Evolutionary conservation across 192 early-diverging fungal species (phyloP).

Genomic region (Coemansia sp.): DNA sequence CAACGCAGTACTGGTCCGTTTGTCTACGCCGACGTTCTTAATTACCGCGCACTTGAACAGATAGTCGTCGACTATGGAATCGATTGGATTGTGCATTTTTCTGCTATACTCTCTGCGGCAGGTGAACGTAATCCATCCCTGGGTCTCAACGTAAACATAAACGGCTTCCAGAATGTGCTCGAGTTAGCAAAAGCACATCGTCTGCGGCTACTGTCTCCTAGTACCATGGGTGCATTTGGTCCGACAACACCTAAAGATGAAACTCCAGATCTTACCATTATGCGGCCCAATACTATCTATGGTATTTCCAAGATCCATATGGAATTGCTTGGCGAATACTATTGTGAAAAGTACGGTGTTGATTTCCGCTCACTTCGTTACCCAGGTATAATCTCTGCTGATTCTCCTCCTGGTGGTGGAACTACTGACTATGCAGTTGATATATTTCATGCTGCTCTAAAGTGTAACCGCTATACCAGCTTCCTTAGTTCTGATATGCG

Average conservation of each 20-base stretch:
- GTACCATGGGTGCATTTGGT: slow-evolving; percentile 70
- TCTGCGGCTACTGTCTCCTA: slow-evolving; percentile 60
- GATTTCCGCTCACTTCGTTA: slow-evolving; percentile 67
- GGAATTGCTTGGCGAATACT: slow-evolving; percentile 69
- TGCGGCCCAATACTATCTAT: slow-evolving; percentile 69
- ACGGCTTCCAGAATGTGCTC: slow-evolving; percentile 66
- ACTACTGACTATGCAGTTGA: slow-evolving; percentile 71
- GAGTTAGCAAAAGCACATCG: slow-evolving; percentile 61
- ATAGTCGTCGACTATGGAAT: slow-evolving; percentile 64
- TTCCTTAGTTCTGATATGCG: slow-evolving; percentile 59
- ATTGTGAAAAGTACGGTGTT: slow-evolving; percentile 61
- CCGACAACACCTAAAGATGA: slow-evolving; percentile 62
- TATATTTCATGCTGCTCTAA: slow-evolving; percentile 66
- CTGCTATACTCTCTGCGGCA: slow-evolving; percentile 65
- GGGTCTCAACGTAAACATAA: slow-evolving; percentile 63
- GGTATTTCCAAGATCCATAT: slow-evolving; percentile 69
- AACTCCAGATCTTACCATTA: slow-evolving; percentile 64
- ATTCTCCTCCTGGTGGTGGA: slow-evolving; percentile 67
- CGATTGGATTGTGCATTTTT: slow-evolving; percentile 68
- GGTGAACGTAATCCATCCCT: slow-evolving; percentile 62
- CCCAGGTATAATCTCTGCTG: slow-evolving; percentile 64
- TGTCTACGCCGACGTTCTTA: slow-evolving; percentile 66
- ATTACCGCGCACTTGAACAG: slow-evolving; percentile 62
- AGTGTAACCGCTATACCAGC: slow-evolving; percentile 58
- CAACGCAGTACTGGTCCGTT: slow-evolving; percentile 59